Evolutionary conservation across 805 yeast species (phyloP), one percentile per base, ranked within the genome.

Genomic region (Cyberlindnera saturnus): DNA sequence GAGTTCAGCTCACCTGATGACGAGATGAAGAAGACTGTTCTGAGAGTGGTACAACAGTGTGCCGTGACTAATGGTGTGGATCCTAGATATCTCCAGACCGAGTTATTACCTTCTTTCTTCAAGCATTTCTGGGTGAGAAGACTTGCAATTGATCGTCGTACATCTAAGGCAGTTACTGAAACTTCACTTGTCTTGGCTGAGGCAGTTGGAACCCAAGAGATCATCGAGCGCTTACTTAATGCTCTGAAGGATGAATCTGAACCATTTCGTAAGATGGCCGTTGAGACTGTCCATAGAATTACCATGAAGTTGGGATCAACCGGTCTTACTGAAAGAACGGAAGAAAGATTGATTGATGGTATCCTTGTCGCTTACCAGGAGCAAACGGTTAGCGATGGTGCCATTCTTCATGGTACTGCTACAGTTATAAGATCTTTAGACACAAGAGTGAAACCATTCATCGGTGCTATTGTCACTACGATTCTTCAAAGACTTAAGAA

Each of bases 1-100:
- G 95, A 90, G 61, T 86, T 88, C 53, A 61, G 67, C 31, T 77
- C 95, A 0, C 89, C 93, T 0, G 96, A 88, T 56, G 95, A 86
- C 47, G 96, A 89, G 39, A 85, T 90, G 91, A 79, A 78, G 53
- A 75, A 75, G 46, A 75, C 89, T 0, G 83, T 90, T 3, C 61
- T 93, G 45, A 66, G 72, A 28, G 86, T 86, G 7, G 65, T 90
- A 28, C 81, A 75, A 42, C 81, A 75, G 46, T 77, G 93, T 52
- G 78, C 87, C 13, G 62, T 75, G 1, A 69, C 85, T 1, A 80
- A 75, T 11, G 77, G 78, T 11, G 70, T 86, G 13, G 71, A 80
- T 11, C 63, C 71, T 5, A 62, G 62, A 20, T 78, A 75, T 48
- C 57, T 82, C 20, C 64, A 67, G 35, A 71, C 67, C 6, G 77